Evolutionary conservation across 495 filamentous ascomycete species (phyloP), one percentile per base, ranked within the genome.

Genomic region (Penicillium fimorum): DNA sequence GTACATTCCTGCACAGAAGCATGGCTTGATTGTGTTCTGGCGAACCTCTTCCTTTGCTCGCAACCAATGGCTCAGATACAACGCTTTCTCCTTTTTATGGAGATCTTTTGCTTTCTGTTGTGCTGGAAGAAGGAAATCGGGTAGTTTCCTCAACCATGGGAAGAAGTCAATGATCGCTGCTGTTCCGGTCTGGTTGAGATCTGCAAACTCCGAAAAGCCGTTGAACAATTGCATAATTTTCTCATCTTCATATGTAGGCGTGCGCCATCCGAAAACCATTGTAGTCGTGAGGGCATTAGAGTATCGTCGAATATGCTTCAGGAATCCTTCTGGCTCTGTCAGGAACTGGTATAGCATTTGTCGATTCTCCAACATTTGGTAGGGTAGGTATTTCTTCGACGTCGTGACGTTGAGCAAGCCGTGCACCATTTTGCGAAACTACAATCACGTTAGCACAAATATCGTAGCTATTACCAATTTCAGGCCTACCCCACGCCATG

Each of bases 201-300:
- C 62, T 38, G 75, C 69, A 43, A 79, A 83, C 46, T 81, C 67
- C 38, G 64, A 66, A 54, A 83, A 79, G n/a, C 76, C 75, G 37
- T 81, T 69, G 55, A 81, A 82, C 7, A 84, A 68, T 57, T 82
- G 79, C 61, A 69, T 67, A 61, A 83, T 68, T 41, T 79, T 80
- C 13, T 70, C 56, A 51, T 84, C 79, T 15, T 83, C 72, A 53
- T 74, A 74, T 5, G 66, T 72, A 0, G 72, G 59, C 5, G 75
- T 76, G 13, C 81, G 73, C 65, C 73, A 82, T 35, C 81, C 81
- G 54, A 78, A 84, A 7, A 81, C 69, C 77, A 84, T 83, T 24
- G 74, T 78, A 8, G 80, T 83, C 5, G 79, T 79, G n/a, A 83
- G 65, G 5, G 80, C 72, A 55, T 78, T 79, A 18, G 79, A 73